Base-by-base conservation (phyloP, 768 basidiomycete species). In the Termitomyces sp. region DNA sequence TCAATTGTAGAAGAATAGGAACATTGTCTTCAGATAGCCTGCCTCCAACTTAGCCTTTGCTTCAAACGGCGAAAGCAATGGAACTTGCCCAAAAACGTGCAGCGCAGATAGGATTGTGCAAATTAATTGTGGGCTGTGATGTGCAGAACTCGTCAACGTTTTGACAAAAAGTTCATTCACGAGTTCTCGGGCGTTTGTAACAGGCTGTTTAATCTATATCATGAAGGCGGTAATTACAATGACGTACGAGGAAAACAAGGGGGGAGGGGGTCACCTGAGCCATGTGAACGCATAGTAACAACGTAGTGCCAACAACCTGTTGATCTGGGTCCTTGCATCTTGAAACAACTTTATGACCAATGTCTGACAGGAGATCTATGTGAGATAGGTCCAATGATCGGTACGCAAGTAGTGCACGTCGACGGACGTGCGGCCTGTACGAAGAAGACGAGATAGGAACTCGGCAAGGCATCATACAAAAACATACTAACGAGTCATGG, bases 401-500 rank as follows among this genome's bases (percentile, higher is more conserved):
- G 62, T 84, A 81, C 2, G 85, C 86, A 36, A 84, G 70, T 42
- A 91, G 68, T 12, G 87, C 79, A 47, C 88, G 81, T 60, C 85
- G 78, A 41, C 84, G 84, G 50, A 93, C 77, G 63, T 78, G 75
- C 9, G 75, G 66, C 36, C 90, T 92, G 65, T 9, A 61, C 50
- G 47, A 47, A 59, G 53, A 58, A 60, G 57, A 42, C 41, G 45
- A 59, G 45, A 60, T 56, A 33, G 16, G 37, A 22, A 60, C 58
- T 47, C 13, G 20, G 20, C 57, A 46, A 36, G 30, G 20, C 20
- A 22, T 54, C 52, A 12, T 24, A 31, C 16, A 54, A 42, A 22
- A 68, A 77, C 71, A 67, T 72, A 83, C 90, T 83, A 78, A 93
- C 92, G 87, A 86, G 63, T 81, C 80, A 68, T 92, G 88, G 36